Evolutionary conservation across 2,329 filamentous ascomycete species (phyloP).

Genomic region (Fusarium sambucinum): DNA sequence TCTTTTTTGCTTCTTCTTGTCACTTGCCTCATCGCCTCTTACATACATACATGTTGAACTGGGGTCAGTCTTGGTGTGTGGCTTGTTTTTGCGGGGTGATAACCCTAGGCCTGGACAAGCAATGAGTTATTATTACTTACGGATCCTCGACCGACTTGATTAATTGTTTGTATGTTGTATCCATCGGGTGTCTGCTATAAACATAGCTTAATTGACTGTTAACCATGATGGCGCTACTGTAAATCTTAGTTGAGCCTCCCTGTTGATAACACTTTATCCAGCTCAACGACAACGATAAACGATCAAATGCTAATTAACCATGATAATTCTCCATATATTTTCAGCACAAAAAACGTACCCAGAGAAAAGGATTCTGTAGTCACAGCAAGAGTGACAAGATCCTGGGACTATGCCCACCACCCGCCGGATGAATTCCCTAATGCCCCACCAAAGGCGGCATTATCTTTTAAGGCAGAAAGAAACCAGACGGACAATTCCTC

Average conservation of each 20-base stretch:
- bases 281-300: constrained; percentile 22
- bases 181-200: not conserved
- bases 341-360: not conserved
- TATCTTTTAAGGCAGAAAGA: constrained; percentile 22
- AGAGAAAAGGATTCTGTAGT: constrained; percentile 1
- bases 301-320: constrained; percentile 27
- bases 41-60: not conserved
- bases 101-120: too few relatives aligned
- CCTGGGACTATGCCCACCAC: constrained; percentile 24
- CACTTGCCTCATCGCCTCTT: constrained; percentile 1
- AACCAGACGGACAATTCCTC: constrained; percentile 8
- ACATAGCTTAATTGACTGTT: not conserved
- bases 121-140: not conserved
- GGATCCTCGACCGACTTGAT: not conserved
- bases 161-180: too few relatives aligned
- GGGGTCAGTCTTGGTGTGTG: constrained; percentile 7
- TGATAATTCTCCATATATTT: not conserved
- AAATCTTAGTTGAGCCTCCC: constrained; percentile 5
- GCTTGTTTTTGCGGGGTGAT: constrained; percentile 37
- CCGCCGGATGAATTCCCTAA: constrained; percentile 46
- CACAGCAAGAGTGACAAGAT: not conserved
- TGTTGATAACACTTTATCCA: not conserved
- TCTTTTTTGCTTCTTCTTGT: constrained; percentile 18
- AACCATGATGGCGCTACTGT: not conserved
- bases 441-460: constrained; percentile 44